phyloP scores from a whole-genome alignment of 257 asterid species.

The Penstemon barbatus region DNA sequence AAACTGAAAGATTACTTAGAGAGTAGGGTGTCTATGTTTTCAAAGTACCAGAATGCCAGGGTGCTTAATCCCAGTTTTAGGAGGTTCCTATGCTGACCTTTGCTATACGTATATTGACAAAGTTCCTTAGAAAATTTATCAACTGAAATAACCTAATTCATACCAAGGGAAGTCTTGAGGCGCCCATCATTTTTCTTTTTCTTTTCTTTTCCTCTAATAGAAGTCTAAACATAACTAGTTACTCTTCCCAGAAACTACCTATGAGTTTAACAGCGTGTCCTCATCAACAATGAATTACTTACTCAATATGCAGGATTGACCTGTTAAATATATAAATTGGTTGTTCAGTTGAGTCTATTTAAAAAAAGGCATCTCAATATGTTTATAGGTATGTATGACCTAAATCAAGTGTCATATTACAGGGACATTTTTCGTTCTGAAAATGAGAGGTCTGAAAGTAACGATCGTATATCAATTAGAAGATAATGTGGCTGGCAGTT shows the following conservation, averaged over 20 bases:
- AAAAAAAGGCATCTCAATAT: neutral
- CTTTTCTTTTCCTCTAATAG: neutral
- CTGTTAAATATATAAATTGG: neutral
- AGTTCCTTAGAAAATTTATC: neutral
- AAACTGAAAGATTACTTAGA: neutral
- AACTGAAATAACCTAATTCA: neutral
- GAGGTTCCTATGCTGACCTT: neutral
- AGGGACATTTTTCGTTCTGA: neutral
- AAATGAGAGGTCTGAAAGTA: neutral
- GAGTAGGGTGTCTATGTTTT: slow-evolving; percentile 1
- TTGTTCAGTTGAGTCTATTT: neutral
- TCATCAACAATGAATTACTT: neutral
- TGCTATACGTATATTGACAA: neutral
- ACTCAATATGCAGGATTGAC: neutral
- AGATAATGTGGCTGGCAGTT: neutral
- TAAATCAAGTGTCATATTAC: neutral
- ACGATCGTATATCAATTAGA: neutral
- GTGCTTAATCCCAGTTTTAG: neutral
- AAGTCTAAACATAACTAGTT: neutral
- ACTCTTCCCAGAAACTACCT: neutral
- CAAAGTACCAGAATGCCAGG: neutral
- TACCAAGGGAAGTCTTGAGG: neutral
- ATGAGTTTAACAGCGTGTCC: neutral
- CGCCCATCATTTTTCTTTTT: neutral
- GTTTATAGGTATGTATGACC: neutral